Conservation (phyloP, 2,329 filamentous ascomycete genomes). For the Teratosphaeria pseudoeucalypti region DNA sequence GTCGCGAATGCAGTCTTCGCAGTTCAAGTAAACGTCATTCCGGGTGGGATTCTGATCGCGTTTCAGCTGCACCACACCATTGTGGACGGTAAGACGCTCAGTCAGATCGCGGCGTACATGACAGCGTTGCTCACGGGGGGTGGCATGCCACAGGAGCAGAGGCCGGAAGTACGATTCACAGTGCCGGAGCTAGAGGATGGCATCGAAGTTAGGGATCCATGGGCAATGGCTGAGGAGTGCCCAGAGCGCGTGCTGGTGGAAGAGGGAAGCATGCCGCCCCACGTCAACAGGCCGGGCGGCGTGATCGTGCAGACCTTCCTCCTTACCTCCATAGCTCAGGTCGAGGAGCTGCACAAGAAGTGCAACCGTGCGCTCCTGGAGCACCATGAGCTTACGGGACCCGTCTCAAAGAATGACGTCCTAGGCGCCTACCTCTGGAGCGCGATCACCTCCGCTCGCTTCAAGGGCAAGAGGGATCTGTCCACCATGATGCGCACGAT, state of each 20-base stretch:
- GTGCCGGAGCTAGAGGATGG: neutral
- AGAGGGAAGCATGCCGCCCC: neutral
- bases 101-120: neutral
- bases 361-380: neutral
- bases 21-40: neutral
- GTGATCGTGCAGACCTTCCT: neutral
- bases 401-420: neutral
- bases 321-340: neutral
- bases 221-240: neutral
- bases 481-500: slow-evolving; percentile 39
- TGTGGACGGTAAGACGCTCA: neutral
- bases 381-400: neutral
- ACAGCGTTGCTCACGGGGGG: neutral
- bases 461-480: slow-evolving; percentile 56
- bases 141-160: neutral
- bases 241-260: neutral
- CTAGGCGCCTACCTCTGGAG: neutral
- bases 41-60: neutral
- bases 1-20: neutral
- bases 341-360: neutral
- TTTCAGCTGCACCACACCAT: neutral
- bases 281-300: neutral
- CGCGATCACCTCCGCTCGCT: slow-evolving; percentile 14
- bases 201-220: neutral
- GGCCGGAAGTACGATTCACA: neutral